Evolutionary conservation across 2,329 filamentous ascomycete species (phyloP).

Genomic region (Cryphonectria carpinicola): DNA sequence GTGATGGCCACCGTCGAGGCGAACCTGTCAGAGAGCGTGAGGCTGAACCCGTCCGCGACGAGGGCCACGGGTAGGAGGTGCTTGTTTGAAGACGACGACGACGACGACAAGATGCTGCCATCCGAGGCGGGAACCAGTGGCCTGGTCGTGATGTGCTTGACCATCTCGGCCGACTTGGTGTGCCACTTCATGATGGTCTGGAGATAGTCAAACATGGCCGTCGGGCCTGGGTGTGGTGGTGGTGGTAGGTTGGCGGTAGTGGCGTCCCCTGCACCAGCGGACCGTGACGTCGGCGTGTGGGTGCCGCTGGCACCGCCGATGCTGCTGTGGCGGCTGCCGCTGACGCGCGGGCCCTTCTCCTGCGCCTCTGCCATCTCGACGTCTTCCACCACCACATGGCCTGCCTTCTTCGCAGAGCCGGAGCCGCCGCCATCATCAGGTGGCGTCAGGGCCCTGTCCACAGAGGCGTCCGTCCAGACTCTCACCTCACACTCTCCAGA

Average conservation of each 20-base stretch:
- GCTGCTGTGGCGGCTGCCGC: constrained; percentile 19
- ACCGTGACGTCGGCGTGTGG: constrained; percentile 9
- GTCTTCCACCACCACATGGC: constrained; percentile 9
- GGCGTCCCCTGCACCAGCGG: background rate
- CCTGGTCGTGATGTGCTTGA: constrained; percentile 50
- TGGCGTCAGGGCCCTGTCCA: constrained; percentile 6
- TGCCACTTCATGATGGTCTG: constrained; percentile 75
- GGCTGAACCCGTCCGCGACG: constrained; percentile 76
- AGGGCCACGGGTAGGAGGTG: constrained; percentile 68
- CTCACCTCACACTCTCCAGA: constrained; percentile 51
- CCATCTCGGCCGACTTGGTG: constrained; percentile 71
- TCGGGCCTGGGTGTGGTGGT: constrained; percentile 11
- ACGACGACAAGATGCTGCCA: constrained; percentile 29
- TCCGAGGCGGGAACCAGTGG: constrained; percentile 28
- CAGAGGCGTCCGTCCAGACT: constrained; percentile 45
- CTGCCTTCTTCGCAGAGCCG: constrained; percentile 42
- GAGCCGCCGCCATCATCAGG: constrained; percentile 33
- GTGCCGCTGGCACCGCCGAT: constrained; percentile 1
- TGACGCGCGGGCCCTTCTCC: background rate
- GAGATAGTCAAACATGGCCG: constrained; percentile 57
- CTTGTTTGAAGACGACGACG: background rate
- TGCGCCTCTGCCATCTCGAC: constrained; percentile 18
- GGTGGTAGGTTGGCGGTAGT: background rate
- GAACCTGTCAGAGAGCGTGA: constrained; percentile 77
- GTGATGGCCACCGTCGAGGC: constrained; percentile 74